Conservation (phyloP, 2,329 filamentous ascomycete genomes). For the Gyromitra esculenta region DNA sequence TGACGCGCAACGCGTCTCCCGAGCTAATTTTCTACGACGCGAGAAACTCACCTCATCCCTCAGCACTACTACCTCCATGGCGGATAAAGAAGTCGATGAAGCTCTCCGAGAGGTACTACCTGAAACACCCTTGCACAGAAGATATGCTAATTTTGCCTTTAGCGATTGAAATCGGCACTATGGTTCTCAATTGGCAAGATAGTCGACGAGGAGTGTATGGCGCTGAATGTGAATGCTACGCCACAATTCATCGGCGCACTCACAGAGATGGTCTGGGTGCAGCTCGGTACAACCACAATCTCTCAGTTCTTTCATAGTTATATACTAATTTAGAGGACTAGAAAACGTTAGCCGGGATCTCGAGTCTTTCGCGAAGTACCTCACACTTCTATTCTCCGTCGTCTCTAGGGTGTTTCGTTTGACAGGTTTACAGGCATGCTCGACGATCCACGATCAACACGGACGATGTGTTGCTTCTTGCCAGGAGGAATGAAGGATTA, state of each 20-base stretch:
- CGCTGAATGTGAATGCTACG: conserved; percentile 82
- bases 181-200: conserved; percentile 88
- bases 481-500: conserved; percentile 85
- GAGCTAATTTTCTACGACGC: not conserved
- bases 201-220: conserved; percentile 82
- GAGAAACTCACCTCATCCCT: not conserved
- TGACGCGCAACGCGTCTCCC: conserved; percentile 28
- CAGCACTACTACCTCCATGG: conserved; percentile 30
- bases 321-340: conserved; percentile 56
- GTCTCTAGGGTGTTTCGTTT: not conserved
- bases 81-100: conserved; percentile 39
- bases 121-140: not conserved
- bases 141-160: conserved; percentile 17
- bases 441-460: conserved; percentile 81
- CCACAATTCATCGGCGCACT: conserved; percentile 87
- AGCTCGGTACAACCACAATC: conserved; percentile 71
- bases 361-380: conserved; percentile 70
- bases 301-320: conserved; percentile 30
- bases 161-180: conserved; percentile 84
- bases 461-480: conserved; percentile 87
- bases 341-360: conserved; percentile 70
- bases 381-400: conserved; percentile 7
- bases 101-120: conserved; percentile 43
- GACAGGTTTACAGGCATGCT: conserved; percentile 71
- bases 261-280: conserved; percentile 86